Conservation (phyloP, 768 basidiomycete species). For the Termitomyces sp. region DNA sequence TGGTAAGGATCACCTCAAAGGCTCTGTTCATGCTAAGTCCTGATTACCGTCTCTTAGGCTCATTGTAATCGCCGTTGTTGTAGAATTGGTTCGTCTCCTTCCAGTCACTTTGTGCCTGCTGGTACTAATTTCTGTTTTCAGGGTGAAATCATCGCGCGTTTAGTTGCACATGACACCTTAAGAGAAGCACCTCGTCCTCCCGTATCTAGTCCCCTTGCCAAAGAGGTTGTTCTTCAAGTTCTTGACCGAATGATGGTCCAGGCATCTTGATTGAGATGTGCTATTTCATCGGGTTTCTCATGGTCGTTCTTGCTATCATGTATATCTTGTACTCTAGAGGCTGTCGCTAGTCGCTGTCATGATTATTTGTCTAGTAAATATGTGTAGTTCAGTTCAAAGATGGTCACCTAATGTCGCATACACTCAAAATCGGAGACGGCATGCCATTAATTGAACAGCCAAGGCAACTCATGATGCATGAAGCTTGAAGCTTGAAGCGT, state of each 20-base stretch:
- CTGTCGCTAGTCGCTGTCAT: too few species aligned
- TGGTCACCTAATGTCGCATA: too few species aligned
- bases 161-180: constrained; percentile 62
- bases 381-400: neutral
- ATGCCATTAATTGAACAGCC: too few species aligned
- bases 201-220: constrained; percentile 22
- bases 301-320: neutral
- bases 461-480: too few species aligned
- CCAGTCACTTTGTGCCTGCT: neutral
- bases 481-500: too few species aligned
- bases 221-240: constrained; percentile 36
- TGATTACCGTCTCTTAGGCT: constrained; percentile 50
- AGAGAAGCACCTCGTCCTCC: constrained; percentile 14
- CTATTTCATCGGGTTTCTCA: neutral
- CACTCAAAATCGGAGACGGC: too few species aligned
- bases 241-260: constrained; percentile 38
- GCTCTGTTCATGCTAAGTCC: constrained; percentile 12
- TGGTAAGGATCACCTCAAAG: constrained; percentile 33
- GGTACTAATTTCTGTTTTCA: constrained; percentile 19
- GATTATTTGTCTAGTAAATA: too few species aligned
- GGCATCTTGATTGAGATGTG: neutral
- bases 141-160: constrained; percentile 82
- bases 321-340: neutral
- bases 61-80: constrained; percentile 86
- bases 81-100: constrained; percentile 64